Conservation (phyloP, 805 yeast genomes). For the Kurtzmaniella fragi region DNA sequence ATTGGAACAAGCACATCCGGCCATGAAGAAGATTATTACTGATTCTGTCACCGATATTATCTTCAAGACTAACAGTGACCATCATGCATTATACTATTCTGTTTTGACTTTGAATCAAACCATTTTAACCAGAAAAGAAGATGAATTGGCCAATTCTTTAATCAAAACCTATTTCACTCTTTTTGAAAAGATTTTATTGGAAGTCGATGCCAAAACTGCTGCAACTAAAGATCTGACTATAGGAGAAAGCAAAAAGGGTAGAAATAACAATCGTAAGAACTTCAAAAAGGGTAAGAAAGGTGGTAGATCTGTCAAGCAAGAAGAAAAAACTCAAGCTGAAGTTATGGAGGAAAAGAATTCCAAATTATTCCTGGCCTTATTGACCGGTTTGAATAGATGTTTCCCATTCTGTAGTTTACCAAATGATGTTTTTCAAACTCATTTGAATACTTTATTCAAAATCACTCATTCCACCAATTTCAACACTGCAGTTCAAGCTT, state of each 20-base stretch:
- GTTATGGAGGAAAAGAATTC: constrained; percentile 74
- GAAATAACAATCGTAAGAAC: constrained; percentile 54
- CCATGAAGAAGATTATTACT: constrained; percentile 80
- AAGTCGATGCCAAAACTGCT: constrained; percentile 48
- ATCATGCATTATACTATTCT: constrained; percentile 85
- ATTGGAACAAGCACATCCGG: constrained; percentile 88
- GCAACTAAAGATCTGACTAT: constrained; percentile 30
- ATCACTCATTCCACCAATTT: constrained; percentile 94
- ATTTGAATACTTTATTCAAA: constrained; percentile 77
- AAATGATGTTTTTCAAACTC: constrained; percentile 63
- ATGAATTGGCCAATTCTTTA: constrained; percentile 74
- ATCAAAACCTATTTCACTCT: constrained; percentile 81
- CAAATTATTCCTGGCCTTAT: constrained; percentile 79
- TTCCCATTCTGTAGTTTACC: constrained; percentile 85
- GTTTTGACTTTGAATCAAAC: constrained; percentile 89
- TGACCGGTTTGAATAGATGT: constrained; percentile 94
- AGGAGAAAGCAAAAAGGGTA: constrained; percentile 57
- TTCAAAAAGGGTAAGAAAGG: constrained; percentile 84
- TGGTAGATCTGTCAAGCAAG: constrained; percentile 66
- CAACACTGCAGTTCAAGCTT: constrained; percentile 90
- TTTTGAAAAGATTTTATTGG: constrained; percentile 77
- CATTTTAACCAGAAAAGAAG: constrained; percentile 73
- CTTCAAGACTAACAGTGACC: constrained; percentile 65
- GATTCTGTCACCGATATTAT: constrained; percentile 78
- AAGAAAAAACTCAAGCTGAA: constrained; percentile 59